Conservation (phyloP, 106 monocot genomes). For the Cymbidium sinense region DNA sequence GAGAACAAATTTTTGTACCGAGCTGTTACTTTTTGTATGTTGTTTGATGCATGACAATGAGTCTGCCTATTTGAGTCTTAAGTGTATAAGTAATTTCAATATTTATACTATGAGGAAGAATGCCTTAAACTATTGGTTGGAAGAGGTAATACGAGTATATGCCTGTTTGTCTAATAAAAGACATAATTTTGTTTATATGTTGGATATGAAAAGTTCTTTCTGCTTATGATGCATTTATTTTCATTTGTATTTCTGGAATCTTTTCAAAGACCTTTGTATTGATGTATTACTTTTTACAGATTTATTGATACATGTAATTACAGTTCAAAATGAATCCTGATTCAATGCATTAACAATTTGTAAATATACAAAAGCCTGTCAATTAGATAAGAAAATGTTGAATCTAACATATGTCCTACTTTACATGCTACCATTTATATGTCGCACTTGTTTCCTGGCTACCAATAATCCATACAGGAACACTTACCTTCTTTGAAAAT, state of each 20-base stretch:
- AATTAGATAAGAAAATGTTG: no score
- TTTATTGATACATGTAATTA: not conserved
- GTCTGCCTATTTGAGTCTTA: not conserved
- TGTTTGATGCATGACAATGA: not conserved
- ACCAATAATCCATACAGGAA: slow-evolving; percentile 16
- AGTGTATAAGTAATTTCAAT: not conserved
- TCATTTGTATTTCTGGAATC: not conserved
- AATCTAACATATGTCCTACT: no score
- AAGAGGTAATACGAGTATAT: not conserved
- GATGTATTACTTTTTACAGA: not conserved
- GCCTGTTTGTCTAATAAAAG: not conserved
- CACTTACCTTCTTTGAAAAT: slow-evolving; percentile 11
- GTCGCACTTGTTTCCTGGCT: not conserved
- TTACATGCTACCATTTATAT: no score
- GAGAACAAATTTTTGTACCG: not conserved
- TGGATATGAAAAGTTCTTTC: not conserved
- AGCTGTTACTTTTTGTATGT: not conserved
- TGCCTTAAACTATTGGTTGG: not conserved
- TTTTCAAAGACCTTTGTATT: not conserved
- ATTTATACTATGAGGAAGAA: not conserved
- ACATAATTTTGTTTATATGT: not conserved
- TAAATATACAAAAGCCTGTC: no score
- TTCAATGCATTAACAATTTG: not conserved
- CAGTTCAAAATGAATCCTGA: not conserved
- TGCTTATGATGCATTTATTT: not conserved